Percentiles rank a stretch among this genome's conserved stretches.
Evolutionary conservation across 345 rosid species (phyloP).

Genomic region (Moringa oleifera): DNA sequence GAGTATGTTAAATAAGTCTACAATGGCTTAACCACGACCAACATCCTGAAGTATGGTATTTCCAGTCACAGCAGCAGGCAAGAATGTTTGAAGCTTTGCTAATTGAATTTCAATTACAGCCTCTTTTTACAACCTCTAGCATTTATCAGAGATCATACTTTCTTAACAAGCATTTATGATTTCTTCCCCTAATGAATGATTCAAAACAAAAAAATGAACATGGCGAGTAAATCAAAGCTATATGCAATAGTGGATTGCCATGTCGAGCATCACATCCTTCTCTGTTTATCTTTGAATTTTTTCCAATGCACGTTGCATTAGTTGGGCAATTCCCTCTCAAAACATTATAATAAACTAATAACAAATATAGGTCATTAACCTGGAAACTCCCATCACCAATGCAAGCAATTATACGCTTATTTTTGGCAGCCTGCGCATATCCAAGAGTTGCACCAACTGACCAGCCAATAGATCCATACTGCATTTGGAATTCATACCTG

Average conservation of each 20-base stretch:
- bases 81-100: too few species aligned
- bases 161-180: background rate
- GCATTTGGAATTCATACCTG: constrained; percentile 81
- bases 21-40: too few species aligned
- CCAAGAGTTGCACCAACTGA: constrained; percentile 77
- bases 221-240: background rate
- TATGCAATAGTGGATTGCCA: background rate
- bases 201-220: background rate
- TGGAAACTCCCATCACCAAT: constrained; percentile 79
- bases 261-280: background rate
- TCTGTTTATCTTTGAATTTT: background rate
- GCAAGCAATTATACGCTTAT: constrained; percentile 71
- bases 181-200: background rate
- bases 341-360: background rate
- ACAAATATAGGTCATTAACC: constrained; percentile 23
- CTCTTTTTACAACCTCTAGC: background rate
- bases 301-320: background rate
- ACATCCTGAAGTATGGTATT: too few species aligned
- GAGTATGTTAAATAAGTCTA: background rate
- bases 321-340: background rate
- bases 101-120: background rate
- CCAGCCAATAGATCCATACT: constrained; percentile 81
- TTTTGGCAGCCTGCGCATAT: constrained; percentile 61
- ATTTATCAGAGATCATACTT: background rate
- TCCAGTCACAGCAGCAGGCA: too few species aligned